Evolutionary conservation across 1,284 basidiomycete species (phyloP).

Genomic region (Entoloma clypeatum): DNA sequence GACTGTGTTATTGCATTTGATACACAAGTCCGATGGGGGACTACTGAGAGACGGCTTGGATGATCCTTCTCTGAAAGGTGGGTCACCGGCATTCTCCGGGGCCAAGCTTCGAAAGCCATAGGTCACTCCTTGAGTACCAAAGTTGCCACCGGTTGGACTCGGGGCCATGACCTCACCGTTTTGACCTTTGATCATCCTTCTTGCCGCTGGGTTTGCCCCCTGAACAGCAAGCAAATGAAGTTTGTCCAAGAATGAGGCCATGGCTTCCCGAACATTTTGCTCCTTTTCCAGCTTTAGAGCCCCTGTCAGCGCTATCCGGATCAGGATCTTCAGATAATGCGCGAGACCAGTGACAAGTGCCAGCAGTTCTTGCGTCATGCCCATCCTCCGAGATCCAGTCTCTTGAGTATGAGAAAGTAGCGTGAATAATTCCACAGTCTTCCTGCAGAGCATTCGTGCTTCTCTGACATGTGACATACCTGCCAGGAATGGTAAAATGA

Average conservation of each 20-base stretch:
- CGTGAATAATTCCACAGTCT: conserved; percentile 98
- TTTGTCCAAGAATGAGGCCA: conserved; percentile 88
- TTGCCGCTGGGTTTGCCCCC: conserved; percentile 76
- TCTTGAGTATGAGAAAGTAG: conserved; percentile 96
- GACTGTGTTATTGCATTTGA: conserved; percentile 85
- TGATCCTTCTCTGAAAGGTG: conserved; percentile 61
- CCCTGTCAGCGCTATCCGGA: conserved; percentile 95
- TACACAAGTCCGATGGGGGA: conserved; percentile 86
- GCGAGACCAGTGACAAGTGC: conserved; percentile 98
- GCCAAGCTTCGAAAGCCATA: conserved; percentile 90
- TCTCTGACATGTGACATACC: conserved; percentile 98
- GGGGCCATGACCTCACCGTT: conserved; percentile 56
- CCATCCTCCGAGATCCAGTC: conserved; percentile 83
- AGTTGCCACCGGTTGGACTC: conserved; percentile 44
- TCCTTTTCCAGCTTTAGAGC: conserved; percentile 95
- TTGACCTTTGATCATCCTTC: conserved; percentile 62
- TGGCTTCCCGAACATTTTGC: conserved; percentile 75
- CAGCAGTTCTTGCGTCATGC: conserved; percentile 95
- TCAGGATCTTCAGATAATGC: conserved; percentile 99
- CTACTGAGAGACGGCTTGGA: conserved; percentile 53
- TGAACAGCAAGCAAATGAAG: conserved; percentile 89
- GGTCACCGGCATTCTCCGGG: conserved; percentile 84
- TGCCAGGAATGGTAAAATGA: conserved; percentile 30
- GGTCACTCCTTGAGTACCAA: conserved; percentile 74
- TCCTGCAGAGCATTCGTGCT: conserved; percentile 97